These are phyloP conservation scores for Pleurotus cornucopiae DNA, from an alignment of 768 basidiomycete genomes.

Conservation along the genomic window DNA sequence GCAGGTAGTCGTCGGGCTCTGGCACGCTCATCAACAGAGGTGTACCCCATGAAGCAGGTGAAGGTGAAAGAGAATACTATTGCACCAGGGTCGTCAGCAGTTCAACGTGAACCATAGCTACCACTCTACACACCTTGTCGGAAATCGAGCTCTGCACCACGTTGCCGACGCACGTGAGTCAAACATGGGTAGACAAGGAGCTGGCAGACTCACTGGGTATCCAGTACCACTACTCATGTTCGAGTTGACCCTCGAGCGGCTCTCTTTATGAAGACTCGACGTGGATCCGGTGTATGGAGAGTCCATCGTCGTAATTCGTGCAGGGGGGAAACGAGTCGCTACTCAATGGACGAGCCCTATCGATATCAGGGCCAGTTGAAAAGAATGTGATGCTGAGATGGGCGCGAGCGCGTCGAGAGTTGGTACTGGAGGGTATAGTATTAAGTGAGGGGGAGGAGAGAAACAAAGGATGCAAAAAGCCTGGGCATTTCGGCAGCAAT, in stretches of 20 bases:
- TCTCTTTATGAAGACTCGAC: neutral
- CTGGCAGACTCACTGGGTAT: neutral
- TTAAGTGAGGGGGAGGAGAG: too few species aligned
- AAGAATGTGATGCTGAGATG: neutral
- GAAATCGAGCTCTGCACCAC: conserved; percentile 6
- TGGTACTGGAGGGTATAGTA: too few species aligned
- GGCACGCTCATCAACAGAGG: conserved; percentile 36
- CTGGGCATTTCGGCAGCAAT: too few species aligned
- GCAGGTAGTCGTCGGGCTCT: conserved; percentile 63
- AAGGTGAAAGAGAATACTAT: conserved; percentile 37
- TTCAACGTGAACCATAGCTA: neutral
- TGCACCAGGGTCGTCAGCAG: neutral
- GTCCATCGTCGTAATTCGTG: neutral
- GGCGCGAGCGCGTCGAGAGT: neutral
- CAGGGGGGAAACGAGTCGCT: neutral
- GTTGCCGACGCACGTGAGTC: neutral
- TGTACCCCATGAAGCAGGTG: conserved; percentile 45
- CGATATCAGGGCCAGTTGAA: neutral
- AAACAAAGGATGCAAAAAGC: too few species aligned
- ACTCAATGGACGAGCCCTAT: neutral
- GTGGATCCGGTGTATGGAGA: conserved; percentile 6
- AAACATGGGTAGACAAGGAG: neutral
- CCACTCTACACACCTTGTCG: conserved; percentile 7
- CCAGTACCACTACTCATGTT: conserved; percentile 1
- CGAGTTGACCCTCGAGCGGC: conserved; percentile 2